Percentiles rank a stretch among this genome's conserved stretches.
Conservation (phyloP, 257 asterid species). For the Petunia secreta region DNA sequence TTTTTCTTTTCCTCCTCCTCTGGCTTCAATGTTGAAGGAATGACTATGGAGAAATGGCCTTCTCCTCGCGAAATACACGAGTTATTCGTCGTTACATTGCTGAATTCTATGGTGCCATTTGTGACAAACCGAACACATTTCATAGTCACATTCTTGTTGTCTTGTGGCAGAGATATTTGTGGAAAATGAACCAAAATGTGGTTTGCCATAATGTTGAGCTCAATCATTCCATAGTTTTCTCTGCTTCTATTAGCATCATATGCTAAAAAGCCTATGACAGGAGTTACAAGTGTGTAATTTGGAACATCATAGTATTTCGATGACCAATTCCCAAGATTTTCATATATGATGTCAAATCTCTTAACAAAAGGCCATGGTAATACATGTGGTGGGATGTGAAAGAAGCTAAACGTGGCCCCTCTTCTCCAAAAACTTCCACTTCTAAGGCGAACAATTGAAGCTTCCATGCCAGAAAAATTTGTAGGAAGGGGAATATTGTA, state of each 20-base stretch:
- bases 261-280: constrained; percentile 68
- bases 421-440: constrained; percentile 48
- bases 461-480: constrained; percentile 57
- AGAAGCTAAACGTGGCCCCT: constrained; percentile 49
- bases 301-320: constrained; percentile 59
- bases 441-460: constrained; percentile 54
- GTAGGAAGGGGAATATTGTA: constrained; percentile 57
- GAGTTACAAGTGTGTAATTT: constrained; percentile 54
- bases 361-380: constrained; percentile 59
- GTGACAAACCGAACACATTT: constrained; percentile 60
- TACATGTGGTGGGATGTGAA: constrained; percentile 50
- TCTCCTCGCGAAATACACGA: constrained; percentile 46
- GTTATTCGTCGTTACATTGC: constrained; percentile 40
- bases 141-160: constrained; percentile 1
- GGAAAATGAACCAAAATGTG: constrained; percentile 56
- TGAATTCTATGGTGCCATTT: constrained; percentile 53
- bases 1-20: background rate
- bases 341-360: constrained; percentile 64
- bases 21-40: constrained; percentile 39
- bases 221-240: constrained; percentile 29
- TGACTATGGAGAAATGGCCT: constrained; percentile 73
- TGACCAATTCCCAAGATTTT: constrained; percentile 73
- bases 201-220: constrained; percentile 37
- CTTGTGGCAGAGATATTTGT: background rate
- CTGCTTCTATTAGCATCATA: constrained; percentile 50